Evolutionary conservation across 2,329 filamentous ascomycete genomes (phyloP), one percentile per base, ranked within the genome.

Genomic region (Orbilia brochopaga): DNA sequence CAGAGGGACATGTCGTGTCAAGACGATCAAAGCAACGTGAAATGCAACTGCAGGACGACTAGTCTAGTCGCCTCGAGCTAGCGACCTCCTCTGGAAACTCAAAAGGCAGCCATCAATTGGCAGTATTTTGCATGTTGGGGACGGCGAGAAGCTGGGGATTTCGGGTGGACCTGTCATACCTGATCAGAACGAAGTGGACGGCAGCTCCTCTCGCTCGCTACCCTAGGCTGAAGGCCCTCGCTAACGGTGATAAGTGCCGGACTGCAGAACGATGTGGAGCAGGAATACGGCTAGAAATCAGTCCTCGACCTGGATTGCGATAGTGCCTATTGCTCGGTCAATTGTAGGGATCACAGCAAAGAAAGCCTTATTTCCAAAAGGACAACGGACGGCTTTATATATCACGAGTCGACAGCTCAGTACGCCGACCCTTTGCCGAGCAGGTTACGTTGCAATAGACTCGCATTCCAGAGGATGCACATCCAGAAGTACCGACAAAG

Each of bases 81-180:
- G 27, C 40, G 37, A 59, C 37, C 55, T 46, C 40, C 17, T 46
- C 46, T 7, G 32, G 27, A 32, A 32, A 32, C 7, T 44, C 23
- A 30, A 42, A 21, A 44, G n/a, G 15, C n/a, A 23, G 17, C 44
- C 51, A 35, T 11, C 44, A 40, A 60, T 37, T 60, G 57, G 30
- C 44, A 30, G 21, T 21, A 23, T 42, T 52, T 7, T 30, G 17
- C 15, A 53, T 19, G 15, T 15, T n/a, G 23, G 54, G 24, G 21
- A 53, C 21, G 35, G 44, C 35, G 51, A 46, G 58, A 62, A 63
- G 37, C 65, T 70, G 65, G 66, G 60, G 60, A 64, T 52, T 17
- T 56, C 59, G 66, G 59, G 52, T 70, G 52, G 66, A 70, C 54
- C 54, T 64, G 46, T 70, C 54, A 27, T 70, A 70, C 66, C 66